Percentiles rank a stretch among this genome's conserved stretches.
Conservation (phyloP, 768 basidiomycete species). For the Amanita phalloides region DNA sequence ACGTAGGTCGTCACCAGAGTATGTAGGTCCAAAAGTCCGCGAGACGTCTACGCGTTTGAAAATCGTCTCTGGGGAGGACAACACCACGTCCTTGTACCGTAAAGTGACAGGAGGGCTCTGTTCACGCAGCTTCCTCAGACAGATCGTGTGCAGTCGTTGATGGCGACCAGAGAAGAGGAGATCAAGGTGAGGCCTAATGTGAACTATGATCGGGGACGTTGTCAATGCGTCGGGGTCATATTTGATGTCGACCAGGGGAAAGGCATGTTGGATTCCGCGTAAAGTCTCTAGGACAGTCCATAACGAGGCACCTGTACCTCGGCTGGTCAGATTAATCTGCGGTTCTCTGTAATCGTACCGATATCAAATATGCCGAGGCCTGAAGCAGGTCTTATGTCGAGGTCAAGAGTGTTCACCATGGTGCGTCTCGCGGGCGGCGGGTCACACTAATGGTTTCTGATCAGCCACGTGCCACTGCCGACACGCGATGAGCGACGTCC, state of each 20-base stretch:
- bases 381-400: constrained; percentile 65
- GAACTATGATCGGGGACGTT: constrained; percentile 65
- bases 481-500: constrained; percentile 29
- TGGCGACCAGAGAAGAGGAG: constrained; percentile 75
- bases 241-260: constrained; percentile 78
- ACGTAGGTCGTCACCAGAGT: constrained; percentile 61
- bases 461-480: not conserved
- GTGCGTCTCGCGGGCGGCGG: not conserved
- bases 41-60: constrained; percentile 57
- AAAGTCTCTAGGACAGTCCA: constrained; percentile 70
- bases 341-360: constrained; percentile 25
- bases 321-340: not conserved
- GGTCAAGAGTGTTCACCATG: constrained; percentile 63
- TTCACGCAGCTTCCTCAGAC: constrained; percentile 55
- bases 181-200: constrained; percentile 73
- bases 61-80: constrained; percentile 52
- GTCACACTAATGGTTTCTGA: not conserved
- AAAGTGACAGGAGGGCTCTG: constrained; percentile 57
- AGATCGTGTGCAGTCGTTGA: constrained; percentile 74
- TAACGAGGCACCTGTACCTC: constrained; percentile 51
- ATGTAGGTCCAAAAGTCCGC: constrained; percentile 75
- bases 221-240: constrained; percentile 65
- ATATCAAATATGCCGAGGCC: constrained; percentile 75
- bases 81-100: constrained; percentile 51
- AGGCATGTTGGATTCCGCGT: constrained; percentile 52